These are phyloP conservation scores for Luvunga scandens DNA, from an alignment of 345 rosid genomes.

Conservation along the genomic window DNA sequence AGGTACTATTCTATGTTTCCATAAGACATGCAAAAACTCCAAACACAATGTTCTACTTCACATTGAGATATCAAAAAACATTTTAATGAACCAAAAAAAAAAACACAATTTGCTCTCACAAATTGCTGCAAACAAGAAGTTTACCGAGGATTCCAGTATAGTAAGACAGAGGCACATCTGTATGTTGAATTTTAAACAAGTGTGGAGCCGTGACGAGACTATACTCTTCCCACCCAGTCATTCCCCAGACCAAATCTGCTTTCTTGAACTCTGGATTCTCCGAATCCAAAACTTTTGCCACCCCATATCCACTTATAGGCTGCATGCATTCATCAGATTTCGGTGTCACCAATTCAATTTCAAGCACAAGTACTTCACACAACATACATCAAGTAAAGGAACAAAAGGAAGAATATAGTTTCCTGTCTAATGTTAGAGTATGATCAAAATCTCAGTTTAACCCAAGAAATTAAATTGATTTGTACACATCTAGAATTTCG, in stretches of 20 bases:
- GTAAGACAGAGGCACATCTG: slow-evolving; percentile 57
- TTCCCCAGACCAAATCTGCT: slow-evolving; percentile 60
- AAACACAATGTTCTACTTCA: too few species aligned
- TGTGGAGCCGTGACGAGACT: background rate
- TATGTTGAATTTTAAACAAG: slow-evolving; percentile 47
- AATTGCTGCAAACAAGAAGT: too few species aligned
- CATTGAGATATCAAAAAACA: too few species aligned
- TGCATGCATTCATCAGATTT: slow-evolving; percentile 10
- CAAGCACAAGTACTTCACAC: background rate
- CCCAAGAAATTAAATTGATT: background rate
- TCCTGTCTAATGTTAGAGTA: too few species aligned
- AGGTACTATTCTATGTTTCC: too few species aligned
- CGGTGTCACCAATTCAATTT: background rate
- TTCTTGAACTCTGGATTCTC: slow-evolving; percentile 38
- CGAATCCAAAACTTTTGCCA: slow-evolving; percentile 58
- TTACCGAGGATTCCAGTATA: slow-evolving; percentile 42
- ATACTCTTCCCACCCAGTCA: slow-evolving; percentile 74
- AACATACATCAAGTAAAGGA: background rate
- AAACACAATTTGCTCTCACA: too few species aligned
- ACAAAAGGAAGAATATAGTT: background rate
- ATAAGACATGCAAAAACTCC: too few species aligned
- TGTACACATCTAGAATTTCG: too few species aligned
- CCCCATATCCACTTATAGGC: slow-evolving; percentile 60
- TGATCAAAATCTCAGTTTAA: background rate
- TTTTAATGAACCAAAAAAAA: too few species aligned